phyloP scores from a whole-genome alignment of 106 monocot genomes.

The Apostasia ramifera region DNA sequence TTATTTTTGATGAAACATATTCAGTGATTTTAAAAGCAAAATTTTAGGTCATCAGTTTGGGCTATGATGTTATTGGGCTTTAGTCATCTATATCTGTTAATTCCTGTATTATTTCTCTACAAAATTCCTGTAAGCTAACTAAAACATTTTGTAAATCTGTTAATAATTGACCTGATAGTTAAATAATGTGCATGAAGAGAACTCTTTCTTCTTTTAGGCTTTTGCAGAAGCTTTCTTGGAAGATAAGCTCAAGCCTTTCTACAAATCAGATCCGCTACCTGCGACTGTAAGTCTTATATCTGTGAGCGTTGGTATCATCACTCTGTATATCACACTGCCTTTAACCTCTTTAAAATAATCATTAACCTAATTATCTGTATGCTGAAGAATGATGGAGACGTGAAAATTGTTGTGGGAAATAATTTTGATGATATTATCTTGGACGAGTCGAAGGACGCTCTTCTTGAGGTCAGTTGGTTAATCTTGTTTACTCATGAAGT shows the following conservation, averaged over 20 bases:
- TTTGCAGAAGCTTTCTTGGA: conserved; percentile 79
- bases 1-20: too few relatives aligned
- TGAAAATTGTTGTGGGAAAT: conserved; percentile 83
- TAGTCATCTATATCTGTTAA: too few relatives aligned
- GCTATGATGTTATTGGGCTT: too few relatives aligned
- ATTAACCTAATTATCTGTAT: conserved; percentile 1
- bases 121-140: too few relatives aligned
- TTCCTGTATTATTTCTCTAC: too few relatives aligned
- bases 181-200: neutral
- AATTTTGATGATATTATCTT: conserved; percentile 81
- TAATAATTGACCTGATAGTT: too few relatives aligned
- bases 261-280: conserved; percentile 91
- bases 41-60: too few relatives aligned
- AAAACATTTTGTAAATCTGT: too few relatives aligned
- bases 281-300: conserved; percentile 43
- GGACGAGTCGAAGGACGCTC: conserved; percentile 91
- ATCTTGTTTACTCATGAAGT: neutral
- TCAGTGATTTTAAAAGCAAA: too few relatives aligned
- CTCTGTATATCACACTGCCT: neutral
- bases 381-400: conserved; percentile 78
- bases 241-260: conserved; percentile 85
- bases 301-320: neutral
- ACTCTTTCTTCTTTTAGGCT: conserved; percentile 24
- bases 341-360: neutral
- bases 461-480: conserved; percentile 55